Evolutionary conservation across 2,329 filamentous ascomycete species (phyloP).

Genomic region (Chaetomium olivaceum): DNA sequence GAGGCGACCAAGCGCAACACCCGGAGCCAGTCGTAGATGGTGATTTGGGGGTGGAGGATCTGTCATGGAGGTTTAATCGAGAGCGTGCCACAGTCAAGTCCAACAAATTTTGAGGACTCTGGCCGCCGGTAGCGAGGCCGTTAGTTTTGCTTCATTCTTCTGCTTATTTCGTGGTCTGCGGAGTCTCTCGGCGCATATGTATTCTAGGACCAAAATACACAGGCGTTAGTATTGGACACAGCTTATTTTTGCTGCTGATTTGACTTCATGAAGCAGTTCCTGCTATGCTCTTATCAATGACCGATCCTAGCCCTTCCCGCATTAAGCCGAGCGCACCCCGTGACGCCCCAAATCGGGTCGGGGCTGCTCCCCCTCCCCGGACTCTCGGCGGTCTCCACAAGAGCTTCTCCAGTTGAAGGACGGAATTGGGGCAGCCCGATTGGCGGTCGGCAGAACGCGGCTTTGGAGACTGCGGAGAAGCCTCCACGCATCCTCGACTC

Average conservation of each 20-base stretch:
- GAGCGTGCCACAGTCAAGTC: neutral
- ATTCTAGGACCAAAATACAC: constrained; percentile 33
- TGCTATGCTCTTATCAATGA: neutral
- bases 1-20: constrained; percentile 63
- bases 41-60: constrained; percentile 6
- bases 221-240: constrained; percentile 23
- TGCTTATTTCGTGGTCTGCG: constrained; percentile 27
- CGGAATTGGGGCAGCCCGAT: constrained; percentile 23
- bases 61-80: constrained; percentile 11
- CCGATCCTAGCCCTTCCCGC: neutral
- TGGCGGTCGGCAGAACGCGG: constrained; percentile 32
- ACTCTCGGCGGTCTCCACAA: constrained; percentile 16
- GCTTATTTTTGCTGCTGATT: neutral
- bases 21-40: constrained; percentile 54
- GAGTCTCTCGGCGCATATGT: constrained; percentile 32
- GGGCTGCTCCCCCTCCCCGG: constrained; percentile 9
- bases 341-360: constrained; percentile 3
- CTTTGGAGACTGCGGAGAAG: constrained; percentile 27
- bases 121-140: constrained; percentile 11
- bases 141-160: constrained; percentile 24
- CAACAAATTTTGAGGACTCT: neutral
- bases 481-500: constrained; percentile 9
- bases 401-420: constrained; percentile 14
- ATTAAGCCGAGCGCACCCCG: constrained; percentile 14
- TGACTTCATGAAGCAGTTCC: neutral